Conservation (phyloP, 345 rosid species). For the Nephelium lappaceum region DNA sequence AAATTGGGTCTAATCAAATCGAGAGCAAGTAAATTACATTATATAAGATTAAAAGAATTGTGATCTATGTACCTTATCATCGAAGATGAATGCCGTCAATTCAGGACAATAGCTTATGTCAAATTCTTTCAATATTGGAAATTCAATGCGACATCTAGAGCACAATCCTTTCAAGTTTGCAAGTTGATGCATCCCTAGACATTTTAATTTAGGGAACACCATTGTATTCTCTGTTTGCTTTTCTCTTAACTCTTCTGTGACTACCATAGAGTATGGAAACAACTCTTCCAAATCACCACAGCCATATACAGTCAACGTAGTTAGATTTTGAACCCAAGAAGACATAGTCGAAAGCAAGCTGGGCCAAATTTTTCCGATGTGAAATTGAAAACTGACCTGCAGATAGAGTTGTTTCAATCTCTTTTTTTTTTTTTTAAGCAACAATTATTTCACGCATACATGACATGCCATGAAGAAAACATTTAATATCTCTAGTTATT, state of each 20-base stretch:
- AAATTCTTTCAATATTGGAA: neutral
- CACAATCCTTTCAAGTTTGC: too few relatives aligned
- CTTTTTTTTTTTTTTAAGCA: too few relatives aligned
- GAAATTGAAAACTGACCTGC: too few relatives aligned
- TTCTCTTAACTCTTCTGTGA: neutral
- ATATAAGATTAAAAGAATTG: neutral
- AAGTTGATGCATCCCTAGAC: too few relatives aligned
- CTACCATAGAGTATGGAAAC: neutral
- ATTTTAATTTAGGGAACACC: too few relatives aligned
- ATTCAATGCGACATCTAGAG: too few relatives aligned
- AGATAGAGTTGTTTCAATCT: too few relatives aligned
- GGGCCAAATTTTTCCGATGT: conserved; percentile 15
- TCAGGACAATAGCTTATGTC: neutral
- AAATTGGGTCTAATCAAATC: too few relatives aligned
- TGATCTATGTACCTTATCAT: neutral
- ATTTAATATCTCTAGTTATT: too few relatives aligned
- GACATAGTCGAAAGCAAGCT: neutral
- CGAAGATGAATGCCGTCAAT: conserved; percentile 1
- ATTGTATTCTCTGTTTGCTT: neutral
- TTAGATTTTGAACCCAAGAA: neutral
- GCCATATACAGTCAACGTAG: neutral
- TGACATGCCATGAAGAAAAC: too few relatives aligned
- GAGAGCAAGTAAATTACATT: neutral
- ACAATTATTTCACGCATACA: too few relatives aligned
- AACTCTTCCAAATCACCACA: neutral